Percentiles rank a stretch among this genome's conserved stretches.
phyloP scores from a whole-genome alignment of 179 eudicot genomes.

The Spergularia azorica region DNA sequence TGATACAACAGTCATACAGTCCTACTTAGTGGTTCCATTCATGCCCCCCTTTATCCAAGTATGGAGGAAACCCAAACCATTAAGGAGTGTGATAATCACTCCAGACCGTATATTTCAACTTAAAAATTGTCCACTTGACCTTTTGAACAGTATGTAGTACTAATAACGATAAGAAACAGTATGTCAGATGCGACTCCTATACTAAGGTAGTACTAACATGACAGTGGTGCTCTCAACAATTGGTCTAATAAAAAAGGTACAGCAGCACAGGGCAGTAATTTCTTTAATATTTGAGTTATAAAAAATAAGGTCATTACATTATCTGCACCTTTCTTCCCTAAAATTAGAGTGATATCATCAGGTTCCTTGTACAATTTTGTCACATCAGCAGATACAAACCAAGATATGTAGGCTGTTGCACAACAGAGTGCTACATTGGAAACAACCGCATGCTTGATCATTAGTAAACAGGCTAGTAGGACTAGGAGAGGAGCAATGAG shows the following conservation, averaged over 20 bases:
- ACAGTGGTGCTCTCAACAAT: background rate
- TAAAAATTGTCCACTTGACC: no score
- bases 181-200: background rate
- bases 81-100: no score
- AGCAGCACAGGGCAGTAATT: background rate
- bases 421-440: background rate
- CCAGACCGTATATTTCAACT: no score
- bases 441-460: constrained; percentile 2
- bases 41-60: no score
- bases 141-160: no score
- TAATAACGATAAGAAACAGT: background rate
- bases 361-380: no score
- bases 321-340: constrained; percentile 1
- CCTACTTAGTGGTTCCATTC: no score
- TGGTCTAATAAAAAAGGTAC: background rate
- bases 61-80: no score
- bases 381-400: background rate
- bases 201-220: background rate
- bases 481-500: background rate
- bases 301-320: background rate
- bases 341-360: background rate
- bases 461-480: background rate
- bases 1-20: no score
- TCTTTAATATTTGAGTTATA: background rate
- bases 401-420: background rate